Evolutionary conservation across 75 land plant genomes (phyloP).

Genomic region (Pinus tabuliformis): DNA sequence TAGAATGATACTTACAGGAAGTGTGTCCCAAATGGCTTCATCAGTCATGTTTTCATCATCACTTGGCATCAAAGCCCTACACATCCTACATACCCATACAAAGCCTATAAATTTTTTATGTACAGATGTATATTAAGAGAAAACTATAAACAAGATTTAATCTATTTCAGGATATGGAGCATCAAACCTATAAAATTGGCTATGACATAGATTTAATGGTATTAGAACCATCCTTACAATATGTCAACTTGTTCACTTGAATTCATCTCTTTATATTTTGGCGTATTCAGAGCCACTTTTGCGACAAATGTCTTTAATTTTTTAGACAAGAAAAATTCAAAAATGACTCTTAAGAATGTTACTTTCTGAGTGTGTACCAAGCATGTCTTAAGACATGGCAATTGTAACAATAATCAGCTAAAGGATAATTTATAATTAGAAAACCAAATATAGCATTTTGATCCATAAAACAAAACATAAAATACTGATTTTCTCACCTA

Average conservation of each 20-base stretch:
- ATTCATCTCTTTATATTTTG: neutral
- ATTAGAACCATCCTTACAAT: neutral
- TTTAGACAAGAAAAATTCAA: neutral
- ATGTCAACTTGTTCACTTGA: neutral
- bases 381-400: neutral
- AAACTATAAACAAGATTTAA: too few relatives aligned
- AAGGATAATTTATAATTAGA: neutral
- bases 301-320: neutral
- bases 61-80: slow-evolving; percentile 93
- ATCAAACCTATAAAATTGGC: neutral
- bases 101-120: neutral
- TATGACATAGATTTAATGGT: neutral
- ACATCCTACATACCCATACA: slow-evolving; percentile 67
- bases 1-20: slow-evolving; percentile 63
- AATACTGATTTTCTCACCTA: neutral
- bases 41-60: slow-evolving; percentile 97
- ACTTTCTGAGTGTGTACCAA: neutral
- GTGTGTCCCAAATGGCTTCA: slow-evolving; percentile 97
- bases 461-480: neutral
- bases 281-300: neutral
- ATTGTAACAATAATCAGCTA: neutral
- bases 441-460: too few relatives aligned
- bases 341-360: neutral
- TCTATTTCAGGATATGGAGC: too few relatives aligned
- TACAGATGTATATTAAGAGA: neutral